A percentile compares a stretch with the other conserved stretches of the same genome.
These are phyloP conservation scores for Scedosporium dehoogii DNA, from an alignment of 2,329 filamentous ascomycete species.

Conservation along the genomic window DNA sequence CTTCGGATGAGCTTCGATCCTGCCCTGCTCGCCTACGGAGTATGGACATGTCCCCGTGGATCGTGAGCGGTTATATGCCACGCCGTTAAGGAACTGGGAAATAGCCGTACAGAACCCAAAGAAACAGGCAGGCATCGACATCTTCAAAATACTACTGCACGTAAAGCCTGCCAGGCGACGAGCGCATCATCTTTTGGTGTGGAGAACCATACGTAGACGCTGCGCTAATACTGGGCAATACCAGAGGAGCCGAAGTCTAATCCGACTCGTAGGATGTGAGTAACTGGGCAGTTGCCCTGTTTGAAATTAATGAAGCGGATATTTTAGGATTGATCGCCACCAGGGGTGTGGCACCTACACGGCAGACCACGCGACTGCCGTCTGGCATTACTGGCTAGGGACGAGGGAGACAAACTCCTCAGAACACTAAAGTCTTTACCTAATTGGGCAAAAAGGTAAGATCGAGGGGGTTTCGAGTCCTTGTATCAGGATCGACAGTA, in stretches of 20 bases:
- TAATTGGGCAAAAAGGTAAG: conserved; percentile 8
- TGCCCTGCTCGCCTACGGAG: neutral
- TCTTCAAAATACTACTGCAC: no score
- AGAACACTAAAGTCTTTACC: conserved; percentile 7
- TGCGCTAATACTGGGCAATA: no score
- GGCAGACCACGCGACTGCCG: conserved; percentile 1
- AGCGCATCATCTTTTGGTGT: no score
- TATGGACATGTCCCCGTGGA: neutral
- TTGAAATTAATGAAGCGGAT: conserved; percentile 43
- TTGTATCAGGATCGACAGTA: conserved; percentile 10
- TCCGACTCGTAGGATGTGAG: neutral
- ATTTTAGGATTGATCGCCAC: conserved; percentile 34
- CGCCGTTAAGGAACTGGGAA: neutral
- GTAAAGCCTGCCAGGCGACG: no score
- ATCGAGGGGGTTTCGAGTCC: conserved; percentile 12
- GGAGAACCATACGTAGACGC: no score
- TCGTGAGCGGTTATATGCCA: neutral
- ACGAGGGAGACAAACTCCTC: no score
- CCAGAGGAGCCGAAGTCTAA: neutral
- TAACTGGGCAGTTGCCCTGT: conserved; percentile 19
- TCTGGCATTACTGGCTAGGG: conserved; percentile 11
- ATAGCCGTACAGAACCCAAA: neutral
- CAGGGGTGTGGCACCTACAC: conserved; percentile 15
- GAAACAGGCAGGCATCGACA: neutral
- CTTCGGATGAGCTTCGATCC: conserved; percentile 2